Base-by-base conservation (phyloP, 768 basidiomycete genomes). In the Trametes cinnabarina region DNA sequence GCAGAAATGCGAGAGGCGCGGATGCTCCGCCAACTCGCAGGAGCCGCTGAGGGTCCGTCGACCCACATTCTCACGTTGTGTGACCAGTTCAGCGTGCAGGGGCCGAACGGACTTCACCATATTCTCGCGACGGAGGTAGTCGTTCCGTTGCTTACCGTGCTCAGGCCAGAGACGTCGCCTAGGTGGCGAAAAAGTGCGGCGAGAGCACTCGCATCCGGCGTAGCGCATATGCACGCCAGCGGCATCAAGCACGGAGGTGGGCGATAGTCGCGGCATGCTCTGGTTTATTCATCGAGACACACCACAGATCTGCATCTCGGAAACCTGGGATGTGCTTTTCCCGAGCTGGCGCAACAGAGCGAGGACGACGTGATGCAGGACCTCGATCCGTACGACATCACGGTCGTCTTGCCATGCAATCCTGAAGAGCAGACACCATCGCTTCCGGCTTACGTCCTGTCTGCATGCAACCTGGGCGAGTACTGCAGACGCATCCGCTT, bases 31-130 rank as follows among this genome's bases (percentile, higher is more conserved):
- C 20, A 17, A n/a, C 19, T 49, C 55, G 67, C 68, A n/a, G 67
- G 69, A 3, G 22, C 39, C 40, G 57, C 30, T 42, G 39, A 51
- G 10, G 61, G 61, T 9, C 32, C 37, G 19, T 23, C 23, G 11
- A 22, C 25, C 3, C 47, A 48, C n/a, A 40, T 76, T 43, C 73
- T 71, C 54, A 58, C 58, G 42, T 65, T 78, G 14, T 67, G 77
- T 5, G 71, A 82, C 65, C 71, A 81, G 66, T 83, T 83, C 71
- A 59, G 69, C 28, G 75, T 74, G 52, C 60, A 69, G 19, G 79
- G 81, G 20, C 79, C 79, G 0, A 83, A 82, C 64, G 82, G 82
- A 37, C 71, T 73, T 42, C 82, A 83, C 65, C 75, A 73, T 23
- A 80, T 72, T 63, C 74, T 82, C 64, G 73, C 82, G 47, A 78